These are phyloP conservation scores for Candida tropicalis DNA, from an alignment of 1,139 yeast genomes.

Conservation along the genomic window DNA sequence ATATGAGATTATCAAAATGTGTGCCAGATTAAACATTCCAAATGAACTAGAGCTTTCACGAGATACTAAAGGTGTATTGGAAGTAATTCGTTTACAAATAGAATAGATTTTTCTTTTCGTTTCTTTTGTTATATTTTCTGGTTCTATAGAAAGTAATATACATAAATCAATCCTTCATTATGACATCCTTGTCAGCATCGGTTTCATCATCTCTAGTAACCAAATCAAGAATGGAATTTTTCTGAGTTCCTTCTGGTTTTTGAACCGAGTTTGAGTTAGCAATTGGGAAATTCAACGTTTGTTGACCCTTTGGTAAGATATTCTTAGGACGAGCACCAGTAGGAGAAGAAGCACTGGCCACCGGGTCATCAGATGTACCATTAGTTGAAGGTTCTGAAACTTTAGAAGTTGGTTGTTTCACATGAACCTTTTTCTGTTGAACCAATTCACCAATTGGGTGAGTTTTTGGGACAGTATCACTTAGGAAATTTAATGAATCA, in stretches of 20 bases:
- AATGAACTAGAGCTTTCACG: conserved; percentile 21
- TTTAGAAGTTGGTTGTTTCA: conserved; percentile 13
- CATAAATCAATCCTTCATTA: conserved; percentile 20
- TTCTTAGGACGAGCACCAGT: conserved; percentile 11
- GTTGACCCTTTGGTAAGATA: conserved; percentile 41
- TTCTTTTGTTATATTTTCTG: neutral
- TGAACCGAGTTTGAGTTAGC: conserved; percentile 13
- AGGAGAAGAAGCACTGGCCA: conserved; percentile 12
- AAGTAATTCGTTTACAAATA: conserved; percentile 38
- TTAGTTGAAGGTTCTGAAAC: conserved; percentile 5
- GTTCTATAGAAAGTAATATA: no score
- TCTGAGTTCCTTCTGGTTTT: conserved; percentile 21
- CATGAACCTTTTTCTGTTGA: conserved; percentile 46
- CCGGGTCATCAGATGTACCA: conserved; percentile 12
- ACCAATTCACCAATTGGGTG: conserved; percentile 56
- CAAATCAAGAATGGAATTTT: conserved; percentile 41
- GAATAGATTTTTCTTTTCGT: conserved; percentile 7
- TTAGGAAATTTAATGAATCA: conserved; percentile 69
- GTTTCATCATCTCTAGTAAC: conserved; percentile 24
- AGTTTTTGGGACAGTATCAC: conserved; percentile 69
- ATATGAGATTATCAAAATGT: conserved; percentile 31
- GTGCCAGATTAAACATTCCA: conserved; percentile 29
- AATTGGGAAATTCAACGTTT: conserved; percentile 29
- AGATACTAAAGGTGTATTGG: conserved; percentile 34
- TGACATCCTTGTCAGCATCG: conserved; percentile 19